These are phyloP conservation scores for Populus deltoides DNA, from an alignment of 345 rosid species.

Conservation along the genomic window DNA sequence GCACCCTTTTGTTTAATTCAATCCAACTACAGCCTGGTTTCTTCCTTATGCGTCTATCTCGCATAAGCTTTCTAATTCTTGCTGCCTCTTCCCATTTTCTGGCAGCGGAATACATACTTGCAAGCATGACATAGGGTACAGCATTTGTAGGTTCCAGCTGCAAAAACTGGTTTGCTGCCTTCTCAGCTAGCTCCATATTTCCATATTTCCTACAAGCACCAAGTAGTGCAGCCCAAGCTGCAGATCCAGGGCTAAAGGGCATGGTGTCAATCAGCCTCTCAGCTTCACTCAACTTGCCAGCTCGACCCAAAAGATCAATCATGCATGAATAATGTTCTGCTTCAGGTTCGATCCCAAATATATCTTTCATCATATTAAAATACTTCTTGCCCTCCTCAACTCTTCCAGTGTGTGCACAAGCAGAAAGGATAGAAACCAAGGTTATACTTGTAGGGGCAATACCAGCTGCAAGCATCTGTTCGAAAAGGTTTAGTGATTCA, in stretches of 20 bases:
- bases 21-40: constrained; percentile 94
- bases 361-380: constrained; percentile 65
- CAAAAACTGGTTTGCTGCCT: constrained; percentile 63
- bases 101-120: constrained; percentile 63
- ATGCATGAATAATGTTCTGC: constrained; percentile 86
- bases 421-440: constrained; percentile 78
- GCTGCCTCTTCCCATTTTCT: constrained; percentile 78
- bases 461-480: constrained; percentile 54
- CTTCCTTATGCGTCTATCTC: constrained; percentile 71
- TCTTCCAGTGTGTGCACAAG: constrained; percentile 81
- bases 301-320: constrained; percentile 80
- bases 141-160: constrained; percentile 70
- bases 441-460: constrained; percentile 67
- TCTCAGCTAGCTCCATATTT: constrained; percentile 58
- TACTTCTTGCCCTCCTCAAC: constrained; percentile 57
- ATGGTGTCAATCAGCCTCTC: constrained; percentile 65
- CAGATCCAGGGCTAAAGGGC: constrained; percentile 63
- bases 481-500: constrained; percentile 56
- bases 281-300: constrained; percentile 76
- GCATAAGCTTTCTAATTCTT: constrained; percentile 65
- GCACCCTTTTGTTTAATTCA: constrained; percentile 55
- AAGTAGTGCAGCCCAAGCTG: constrained; percentile 80
- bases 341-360: constrained; percentile 71
- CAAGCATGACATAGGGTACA: constrained; percentile 76
- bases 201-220: constrained; percentile 78